Conservation (phyloP, 2,329 filamentous ascomycete genomes). For the Cadophora sp. region DNA sequence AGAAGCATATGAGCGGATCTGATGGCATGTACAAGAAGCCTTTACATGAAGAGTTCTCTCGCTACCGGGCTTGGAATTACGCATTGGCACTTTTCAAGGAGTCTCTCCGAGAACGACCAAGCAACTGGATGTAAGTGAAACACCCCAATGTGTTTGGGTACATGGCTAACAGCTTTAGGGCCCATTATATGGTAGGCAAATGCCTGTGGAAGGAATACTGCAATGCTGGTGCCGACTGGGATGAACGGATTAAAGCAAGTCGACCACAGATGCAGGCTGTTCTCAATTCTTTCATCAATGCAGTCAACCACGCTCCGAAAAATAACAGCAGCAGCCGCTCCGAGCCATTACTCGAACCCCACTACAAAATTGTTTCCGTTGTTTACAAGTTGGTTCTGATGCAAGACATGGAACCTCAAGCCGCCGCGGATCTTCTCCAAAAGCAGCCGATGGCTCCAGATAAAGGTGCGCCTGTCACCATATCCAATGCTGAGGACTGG, state of each 20-base stretch:
- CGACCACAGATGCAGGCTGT: conserved; percentile 51
- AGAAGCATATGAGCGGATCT: conserved; percentile 63
- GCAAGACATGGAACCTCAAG: conserved; percentile 35
- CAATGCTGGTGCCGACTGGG: conserved; percentile 50
- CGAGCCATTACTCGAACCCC: conserved; percentile 74
- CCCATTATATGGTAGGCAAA: conserved; percentile 74
- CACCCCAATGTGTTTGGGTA: not conserved
- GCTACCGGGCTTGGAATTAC: conserved; percentile 69
- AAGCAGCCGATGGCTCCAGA: conserved; percentile 41
- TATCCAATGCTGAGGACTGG: conserved; percentile 56
- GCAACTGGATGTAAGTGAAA: conserved; percentile 64
- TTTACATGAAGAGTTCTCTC: conserved; percentile 62
- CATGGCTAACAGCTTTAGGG: conserved; percentile 48
- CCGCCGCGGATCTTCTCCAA: conserved; percentile 45
- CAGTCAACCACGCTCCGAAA: conserved; percentile 66
- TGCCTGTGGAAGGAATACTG: conserved; percentile 75
- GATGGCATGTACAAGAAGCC: conserved; percentile 62
- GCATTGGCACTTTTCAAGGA: conserved; percentile 65
- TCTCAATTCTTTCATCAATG: conserved; percentile 61
- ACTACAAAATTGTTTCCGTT: conserved; percentile 73
- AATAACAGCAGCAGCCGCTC: conserved; percentile 63
- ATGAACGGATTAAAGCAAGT: conserved; percentile 45
- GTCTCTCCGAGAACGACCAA: conserved; percentile 63
- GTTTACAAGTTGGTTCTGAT: conserved; percentile 68
- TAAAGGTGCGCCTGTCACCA: conserved; percentile 41